Evolutionary conservation across 768 basidiomycete species (phyloP), one percentile per base, ranked within the genome.

Genomic region (Leucocoprinus sp.): DNA sequence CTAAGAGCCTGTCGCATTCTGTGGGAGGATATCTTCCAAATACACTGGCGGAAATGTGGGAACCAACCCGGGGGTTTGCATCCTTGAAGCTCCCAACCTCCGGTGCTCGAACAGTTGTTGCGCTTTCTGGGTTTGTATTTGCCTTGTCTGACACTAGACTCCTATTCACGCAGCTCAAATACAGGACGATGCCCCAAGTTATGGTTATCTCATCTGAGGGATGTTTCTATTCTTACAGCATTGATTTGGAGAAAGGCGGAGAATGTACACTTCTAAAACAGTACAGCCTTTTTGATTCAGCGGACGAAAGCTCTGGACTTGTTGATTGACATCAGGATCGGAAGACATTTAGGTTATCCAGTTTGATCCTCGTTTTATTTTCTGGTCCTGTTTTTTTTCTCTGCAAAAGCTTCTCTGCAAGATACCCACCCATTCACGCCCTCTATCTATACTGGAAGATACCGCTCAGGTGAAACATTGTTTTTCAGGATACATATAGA

Each of bases 181-280:
- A 40, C 57, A 93, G 90, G 14, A 92, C 91, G 5, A 86, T 89
- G 65, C 93, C 95, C 0, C 95, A 99, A 50, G 84, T 97, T 8
- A 95, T 96, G 90, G 93, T 99, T 18, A 79, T 98, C 46, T 93
- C 92, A 0, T 87, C 89, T 0, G 93, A 97, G 48, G 95, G 95
- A 1, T 87, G 91, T 55, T 95, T 96, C 61, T 97, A 99, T 59
- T 80, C 85, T 12, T 98, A 98, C 63, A 88, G 76, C 55, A 95
- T 99, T 57, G 95, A 99, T 65, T 65, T 98, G 50, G 95, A 99
- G 63, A 83, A 84, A 42, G 95, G 95, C 2, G 95, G 95, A 2
- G 95, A 99, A 63, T 98, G 95, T 55, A 76, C 84, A 15, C 62
- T 99, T 57, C 84, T 93, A 76, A 95, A 95, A 68, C 92, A 95